Conservation (phyloP, 805 yeast species). For the Wickerhamomyces xylosicus region DNA sequence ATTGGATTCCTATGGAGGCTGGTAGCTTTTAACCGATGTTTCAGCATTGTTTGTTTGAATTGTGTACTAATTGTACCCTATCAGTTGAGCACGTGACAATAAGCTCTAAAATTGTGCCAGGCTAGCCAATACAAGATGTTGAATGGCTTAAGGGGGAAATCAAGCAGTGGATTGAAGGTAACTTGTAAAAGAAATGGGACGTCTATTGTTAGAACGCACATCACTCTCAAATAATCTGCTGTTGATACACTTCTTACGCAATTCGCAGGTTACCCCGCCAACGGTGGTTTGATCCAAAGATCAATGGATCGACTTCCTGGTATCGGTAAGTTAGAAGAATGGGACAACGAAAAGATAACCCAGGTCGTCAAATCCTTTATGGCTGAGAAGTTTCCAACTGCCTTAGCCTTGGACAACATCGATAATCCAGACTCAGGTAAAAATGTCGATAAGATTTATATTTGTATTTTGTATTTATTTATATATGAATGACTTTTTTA, state of each 20-base stretch:
- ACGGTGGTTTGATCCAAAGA: conserved; percentile 62
- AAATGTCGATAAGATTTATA: conserved; percentile 88
- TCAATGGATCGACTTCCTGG: conserved; percentile 53
- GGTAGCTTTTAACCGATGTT: no score
- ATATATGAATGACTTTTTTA: no score
- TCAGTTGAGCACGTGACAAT: no score
- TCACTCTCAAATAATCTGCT: conserved; percentile 62
- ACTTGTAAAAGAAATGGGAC: conserved; percentile 88
- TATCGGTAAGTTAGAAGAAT: conserved; percentile 70
- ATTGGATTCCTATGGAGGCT: no score
- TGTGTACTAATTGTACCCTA: no score
- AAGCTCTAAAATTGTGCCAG: no score
- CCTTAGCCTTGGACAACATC: conserved; percentile 83
- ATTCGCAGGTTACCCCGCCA: conserved; percentile 93
- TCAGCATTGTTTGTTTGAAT: no score
- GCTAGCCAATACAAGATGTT: conserved; percentile 84
- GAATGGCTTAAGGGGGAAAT: conserved; percentile 97
- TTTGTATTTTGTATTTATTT: no score
- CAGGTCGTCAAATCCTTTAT: conserved; percentile 76
- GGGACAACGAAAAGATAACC: conserved; percentile 80
- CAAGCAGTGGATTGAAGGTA: conserved; percentile 89
- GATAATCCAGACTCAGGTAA: conserved; percentile 98
- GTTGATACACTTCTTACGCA: conserved; percentile 86
- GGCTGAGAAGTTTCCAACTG: conserved; percentile 89
- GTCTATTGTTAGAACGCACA: conserved; percentile 71